Conservation (phyloP, 768 basidiomycete genomes). For the Mrakia gelida region DNA sequence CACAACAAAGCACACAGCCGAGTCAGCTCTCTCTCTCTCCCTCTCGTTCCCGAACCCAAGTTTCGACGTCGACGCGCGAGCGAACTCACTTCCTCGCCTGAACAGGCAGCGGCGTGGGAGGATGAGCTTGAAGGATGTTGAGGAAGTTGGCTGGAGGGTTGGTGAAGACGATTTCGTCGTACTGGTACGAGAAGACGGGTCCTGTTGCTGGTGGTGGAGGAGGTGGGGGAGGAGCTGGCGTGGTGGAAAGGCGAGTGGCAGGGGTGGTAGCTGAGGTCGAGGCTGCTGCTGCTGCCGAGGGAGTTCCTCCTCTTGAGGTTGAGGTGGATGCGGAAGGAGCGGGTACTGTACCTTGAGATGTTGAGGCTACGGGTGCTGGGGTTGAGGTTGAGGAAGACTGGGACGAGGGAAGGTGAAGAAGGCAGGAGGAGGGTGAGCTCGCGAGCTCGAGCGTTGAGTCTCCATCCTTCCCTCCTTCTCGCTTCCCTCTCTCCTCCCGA, state of each 20-base stretch:
- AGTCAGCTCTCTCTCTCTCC: slow-evolving; percentile 33
- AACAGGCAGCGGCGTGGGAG: slow-evolving; percentile 70
- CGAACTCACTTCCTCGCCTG: slow-evolving; percentile 34
- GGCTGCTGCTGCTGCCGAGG: slow-evolving; percentile 20
- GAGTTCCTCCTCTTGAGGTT: background rate
- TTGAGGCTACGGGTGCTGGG: background rate
- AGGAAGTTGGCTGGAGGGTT: slow-evolving; percentile 88
- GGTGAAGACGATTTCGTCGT: slow-evolving; percentile 94
- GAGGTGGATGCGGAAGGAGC: background rate
- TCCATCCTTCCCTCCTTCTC: background rate
- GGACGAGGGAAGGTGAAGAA: background rate
- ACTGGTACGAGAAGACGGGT: slow-evolving; percentile 95
- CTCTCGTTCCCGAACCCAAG: slow-evolving; percentile 21
- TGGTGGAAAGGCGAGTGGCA: slow-evolving; percentile 7
- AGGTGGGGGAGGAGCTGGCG: slow-evolving; percentile 43
- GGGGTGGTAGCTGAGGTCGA: slow-evolving; percentile 45
- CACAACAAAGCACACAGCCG: background rate
- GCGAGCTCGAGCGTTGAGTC: background rate
- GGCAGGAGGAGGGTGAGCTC: background rate
- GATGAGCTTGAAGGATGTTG: slow-evolving; percentile 69
- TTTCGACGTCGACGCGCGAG: no score
- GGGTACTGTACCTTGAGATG: background rate
- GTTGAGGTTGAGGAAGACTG: background rate
- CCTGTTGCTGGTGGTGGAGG: slow-evolving; percentile 33
- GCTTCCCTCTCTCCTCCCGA: no score